A percentile compares a stretch with the other conserved stretches of the same genome.
These are phyloP conservation scores for Mesembryanthemum crystallinum DNA, from an alignment of 148 eudicot species.

Conservation along the genomic window DNA sequence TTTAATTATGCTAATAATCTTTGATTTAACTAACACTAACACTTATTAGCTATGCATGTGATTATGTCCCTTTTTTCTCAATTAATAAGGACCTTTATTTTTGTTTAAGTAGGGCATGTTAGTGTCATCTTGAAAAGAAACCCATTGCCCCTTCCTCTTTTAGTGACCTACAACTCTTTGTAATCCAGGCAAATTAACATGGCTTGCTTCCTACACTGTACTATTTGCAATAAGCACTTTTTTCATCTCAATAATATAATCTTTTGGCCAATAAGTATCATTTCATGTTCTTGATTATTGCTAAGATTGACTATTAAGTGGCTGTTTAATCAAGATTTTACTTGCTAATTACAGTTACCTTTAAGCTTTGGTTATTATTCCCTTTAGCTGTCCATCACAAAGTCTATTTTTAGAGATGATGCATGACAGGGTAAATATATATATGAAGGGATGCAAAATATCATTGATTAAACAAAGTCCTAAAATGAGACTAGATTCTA, in stretches of 20 bases:
- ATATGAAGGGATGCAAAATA: too few species aligned
- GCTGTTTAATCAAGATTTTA: not conserved
- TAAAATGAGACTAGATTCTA: too few species aligned
- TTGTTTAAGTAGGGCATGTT: slow-evolving; percentile 8
- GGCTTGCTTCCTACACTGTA: slow-evolving; percentile 30
- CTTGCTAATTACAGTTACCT: not conserved
- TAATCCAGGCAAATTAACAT: slow-evolving; percentile 25
- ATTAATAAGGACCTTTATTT: slow-evolving; percentile 16
- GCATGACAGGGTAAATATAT: too few species aligned
- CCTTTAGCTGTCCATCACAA: not conserved
- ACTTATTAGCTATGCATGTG: slow-evolving; percentile 63
- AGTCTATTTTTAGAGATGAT: not conserved
- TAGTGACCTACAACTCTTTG: slow-evolving; percentile 4
- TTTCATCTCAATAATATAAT: not conserved
- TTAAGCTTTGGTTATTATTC: not conserved
- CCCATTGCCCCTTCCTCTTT: not conserved
- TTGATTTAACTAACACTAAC: slow-evolving; percentile 45
- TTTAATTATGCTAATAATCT: slow-evolving; percentile 37
- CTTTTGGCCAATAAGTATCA: not conserved
- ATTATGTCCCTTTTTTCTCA: slow-evolving; percentile 51
- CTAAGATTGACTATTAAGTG: not conserved
- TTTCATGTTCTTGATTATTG: not conserved
- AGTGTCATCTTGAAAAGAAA: slow-evolving; percentile 31
- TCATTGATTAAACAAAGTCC: too few species aligned
- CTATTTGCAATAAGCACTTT: not conserved